Base-by-base conservation (phyloP, 2,329 filamentous ascomycete species). In the Aspergillus ibericus region DNA sequence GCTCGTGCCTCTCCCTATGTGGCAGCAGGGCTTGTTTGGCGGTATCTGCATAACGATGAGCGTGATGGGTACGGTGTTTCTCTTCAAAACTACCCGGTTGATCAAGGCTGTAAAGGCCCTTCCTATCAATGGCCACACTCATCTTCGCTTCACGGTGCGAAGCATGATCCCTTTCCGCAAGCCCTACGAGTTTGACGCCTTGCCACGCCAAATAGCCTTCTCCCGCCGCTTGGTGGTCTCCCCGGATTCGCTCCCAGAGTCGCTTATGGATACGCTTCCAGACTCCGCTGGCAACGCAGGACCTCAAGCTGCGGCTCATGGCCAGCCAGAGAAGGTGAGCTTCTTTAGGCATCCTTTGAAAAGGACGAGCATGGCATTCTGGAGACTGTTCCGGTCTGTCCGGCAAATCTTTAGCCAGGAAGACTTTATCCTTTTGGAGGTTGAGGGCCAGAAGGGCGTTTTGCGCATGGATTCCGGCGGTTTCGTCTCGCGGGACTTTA, bases 31-130 rank as follows among this genome's bases (percentile, higher is more conserved):
- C 60, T 79, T 83, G 9, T 88, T 86, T 65, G 82, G 79, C 40
- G 78, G 81, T 42, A 79, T 88, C 46, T 87, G 85, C 70, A 67
- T 88, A 48, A 70, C 84, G 56, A 86, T 89, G 78, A 83, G 79
- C 54, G 78, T 76, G 38, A 80, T 88, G 71, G 88, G 86, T 59
- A 81, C 81, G 47, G 83, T 83, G 61, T 83, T 89, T 64, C 70
- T 88, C 44, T 69, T 83, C 56, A 82, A 85, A 67, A 84, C 87
- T 6, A 72, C 78, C 25, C 80, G 81, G 53, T 78, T 90, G 50
- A 81, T 91, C 63, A 80, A 80, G 54, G 75, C 73, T 40, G 85
- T 90, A 68, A 82, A 81, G 29, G 79, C 86, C 13, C 73, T 88
- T 58, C 66, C 64, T 44, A 56, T 63, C 27, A 62, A 72, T 20